Percentiles rank a stretch among this genome's conserved stretches.
phyloP scores from a whole-genome alignment of 352 stramenopile species.

The Globisporangium camurandrum region DNA sequence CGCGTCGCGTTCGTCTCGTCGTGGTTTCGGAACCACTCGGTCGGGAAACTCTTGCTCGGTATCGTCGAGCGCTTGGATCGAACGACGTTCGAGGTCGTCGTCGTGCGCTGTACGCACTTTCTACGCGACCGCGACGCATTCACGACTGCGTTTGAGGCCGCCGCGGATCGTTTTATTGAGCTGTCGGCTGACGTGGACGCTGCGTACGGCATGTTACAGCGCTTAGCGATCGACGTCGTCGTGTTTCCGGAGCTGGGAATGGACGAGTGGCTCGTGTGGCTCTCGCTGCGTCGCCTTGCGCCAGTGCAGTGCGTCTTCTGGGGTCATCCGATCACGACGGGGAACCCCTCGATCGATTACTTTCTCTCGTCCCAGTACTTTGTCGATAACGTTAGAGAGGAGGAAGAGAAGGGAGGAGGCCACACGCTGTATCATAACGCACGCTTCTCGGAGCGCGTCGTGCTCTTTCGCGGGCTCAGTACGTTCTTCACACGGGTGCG shows the following conservation, averaged over 20 bases:
- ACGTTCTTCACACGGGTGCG: constrained; percentile 38
- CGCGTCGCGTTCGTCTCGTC: constrained; percentile 52
- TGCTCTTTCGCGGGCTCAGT: constrained; percentile 56
- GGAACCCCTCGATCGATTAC: constrained; percentile 70
- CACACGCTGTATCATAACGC: constrained; percentile 16
- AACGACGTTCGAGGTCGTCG: constrained; percentile 34
- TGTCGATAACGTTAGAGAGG: constrained; percentile 16
- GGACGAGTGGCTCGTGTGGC: constrained; percentile 61
- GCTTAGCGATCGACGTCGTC: constrained; percentile 58
- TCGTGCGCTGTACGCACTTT: constrained; percentile 54
- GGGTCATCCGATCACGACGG: constrained; percentile 80
- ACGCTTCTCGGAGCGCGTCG: constrained; percentile 59
- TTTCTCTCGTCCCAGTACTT: constrained; percentile 69
- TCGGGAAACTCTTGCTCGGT: constrained; percentile 53
- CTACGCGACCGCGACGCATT: constrained; percentile 34
- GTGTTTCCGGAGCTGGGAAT: constrained; percentile 84
- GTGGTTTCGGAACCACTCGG: constrained; percentile 60
- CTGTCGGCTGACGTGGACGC: constrained; percentile 24
- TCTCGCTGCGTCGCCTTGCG: constrained; percentile 67
- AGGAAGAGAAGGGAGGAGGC: no score
- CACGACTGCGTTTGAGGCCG: constrained; percentile 26
- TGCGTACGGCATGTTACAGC: constrained; percentile 29
- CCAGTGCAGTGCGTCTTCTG: constrained; percentile 77
- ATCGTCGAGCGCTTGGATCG: constrained; percentile 46
- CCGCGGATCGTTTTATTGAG: constrained; percentile 41